Evolutionary conservation across 768 basidiomycete genomes (phyloP).

Genomic region (Neoboletus subvelutipes): DNA sequence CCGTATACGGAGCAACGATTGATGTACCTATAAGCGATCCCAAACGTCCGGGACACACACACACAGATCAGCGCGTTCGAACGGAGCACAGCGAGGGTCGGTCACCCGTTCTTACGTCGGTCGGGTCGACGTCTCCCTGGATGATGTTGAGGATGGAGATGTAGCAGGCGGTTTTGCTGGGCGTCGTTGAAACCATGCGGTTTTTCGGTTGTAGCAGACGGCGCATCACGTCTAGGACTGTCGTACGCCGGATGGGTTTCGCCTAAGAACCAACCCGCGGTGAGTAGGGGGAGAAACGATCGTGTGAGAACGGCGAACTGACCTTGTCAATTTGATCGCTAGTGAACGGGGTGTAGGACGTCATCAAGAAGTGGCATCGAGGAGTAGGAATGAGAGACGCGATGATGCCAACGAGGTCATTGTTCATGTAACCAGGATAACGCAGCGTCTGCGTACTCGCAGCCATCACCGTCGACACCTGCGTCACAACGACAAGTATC

Average conservation of each 20-base stretch:
- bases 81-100: background rate
- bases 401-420: slow-evolving; percentile 95
- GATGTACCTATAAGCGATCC: slow-evolving; percentile 69
- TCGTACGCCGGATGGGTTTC: slow-evolving; percentile 93
- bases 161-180: slow-evolving; percentile 90
- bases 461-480: slow-evolving; percentile 98
- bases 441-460: slow-evolving; percentile 95
- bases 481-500: slow-evolving; percentile 30
- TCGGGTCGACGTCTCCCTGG: slow-evolving; percentile 97
- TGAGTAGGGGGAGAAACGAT: background rate
- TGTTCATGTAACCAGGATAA: slow-evolving; percentile 99
- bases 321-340: slow-evolving; percentile 97
- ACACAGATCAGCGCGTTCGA: background rate
- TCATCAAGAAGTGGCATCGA: slow-evolving; percentile 97
- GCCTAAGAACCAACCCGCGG: slow-evolving; percentile 49
- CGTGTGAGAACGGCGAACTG: slow-evolving; percentile 11
- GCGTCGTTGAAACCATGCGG: slow-evolving; percentile 94
- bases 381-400: slow-evolving; percentile 97
- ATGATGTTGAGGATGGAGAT: slow-evolving; percentile 99
- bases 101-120: slow-evolving; percentile 60
- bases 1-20: slow-evolving; percentile 93
- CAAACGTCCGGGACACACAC: too few relatives aligned
- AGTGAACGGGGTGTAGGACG: slow-evolving; percentile 97
- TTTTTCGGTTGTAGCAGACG: slow-evolving; percentile 97
- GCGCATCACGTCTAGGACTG: slow-evolving; percentile 98